phyloP scores from a whole-genome alignment of 192 early-diverging fungal species.

The Pilobolus umbonatus region DNA sequence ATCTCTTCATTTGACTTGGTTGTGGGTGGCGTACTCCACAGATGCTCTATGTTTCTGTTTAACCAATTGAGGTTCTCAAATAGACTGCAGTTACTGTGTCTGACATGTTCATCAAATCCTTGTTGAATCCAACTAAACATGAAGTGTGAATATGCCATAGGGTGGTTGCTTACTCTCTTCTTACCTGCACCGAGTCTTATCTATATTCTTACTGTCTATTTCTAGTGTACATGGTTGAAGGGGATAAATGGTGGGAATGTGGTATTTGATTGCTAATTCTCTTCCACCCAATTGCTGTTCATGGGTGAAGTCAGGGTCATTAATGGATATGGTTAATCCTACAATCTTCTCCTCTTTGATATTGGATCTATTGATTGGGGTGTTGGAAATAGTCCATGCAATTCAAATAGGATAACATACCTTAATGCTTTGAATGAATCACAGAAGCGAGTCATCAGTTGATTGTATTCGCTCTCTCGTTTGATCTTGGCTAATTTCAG shows the following conservation, averaged over 20 bases:
- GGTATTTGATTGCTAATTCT: slow-evolving; percentile 6
- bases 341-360: slow-evolving; percentile 4
- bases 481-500: slow-evolving; percentile 7
- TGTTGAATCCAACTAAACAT: background rate
- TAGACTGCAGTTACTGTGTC: background rate
- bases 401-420: background rate
- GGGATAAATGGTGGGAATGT: slow-evolving; percentile 34
- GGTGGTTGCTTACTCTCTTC: too few species aligned
- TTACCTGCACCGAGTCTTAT: slow-evolving; percentile 14
- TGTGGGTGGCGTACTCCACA: background rate
- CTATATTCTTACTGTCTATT: slow-evolving; percentile 8
- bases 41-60: background rate
- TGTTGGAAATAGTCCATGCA: too few species aligned
- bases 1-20: background rate
- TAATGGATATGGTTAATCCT: background rate
- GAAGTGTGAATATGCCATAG: too few species aligned
- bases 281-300: slow-evolving; percentile 3
- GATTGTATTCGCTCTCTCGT: slow-evolving; percentile 12
- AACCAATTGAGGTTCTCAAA: slow-evolving; percentile 18
- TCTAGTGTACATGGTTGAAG: slow-evolving; percentile 38
- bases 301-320: slow-evolving; percentile 12
- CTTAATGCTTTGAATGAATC: background rate
- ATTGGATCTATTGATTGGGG: background rate
- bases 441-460: slow-evolving; percentile 24
- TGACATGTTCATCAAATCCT: slow-evolving; percentile 12